These are phyloP conservation scores for Ceratobasidium sp. DNA, from an alignment of 1,284 basidiomycete species.

Conservation along the genomic window DNA sequence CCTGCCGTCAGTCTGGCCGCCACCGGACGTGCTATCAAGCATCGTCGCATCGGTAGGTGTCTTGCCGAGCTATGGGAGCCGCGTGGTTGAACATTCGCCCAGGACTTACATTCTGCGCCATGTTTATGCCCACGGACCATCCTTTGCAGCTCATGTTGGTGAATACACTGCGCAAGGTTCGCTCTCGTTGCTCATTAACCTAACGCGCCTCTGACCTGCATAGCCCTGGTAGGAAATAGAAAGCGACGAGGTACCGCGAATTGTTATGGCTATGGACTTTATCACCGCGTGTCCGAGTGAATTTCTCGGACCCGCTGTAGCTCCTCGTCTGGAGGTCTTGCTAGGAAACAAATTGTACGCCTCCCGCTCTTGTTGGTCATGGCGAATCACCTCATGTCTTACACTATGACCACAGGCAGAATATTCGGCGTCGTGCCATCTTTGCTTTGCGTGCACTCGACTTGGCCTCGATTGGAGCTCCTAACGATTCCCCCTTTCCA, in stretches of 20 bases:
- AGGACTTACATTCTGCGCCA: constrained; percentile 79
- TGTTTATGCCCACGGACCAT: constrained; percentile 69
- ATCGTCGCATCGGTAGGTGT: constrained; percentile 71
- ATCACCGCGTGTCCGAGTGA: constrained; percentile 65
- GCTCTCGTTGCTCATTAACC: not conserved
- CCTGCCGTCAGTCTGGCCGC: constrained; percentile 76
- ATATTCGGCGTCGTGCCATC: constrained; percentile 67
- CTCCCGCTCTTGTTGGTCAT: constrained; percentile 34
- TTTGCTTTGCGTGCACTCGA: constrained; percentile 66
- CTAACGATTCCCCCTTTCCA: constrained; percentile 56
- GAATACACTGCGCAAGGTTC: constrained; percentile 78
- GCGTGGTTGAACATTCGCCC: not conserved
- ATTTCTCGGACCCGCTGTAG: constrained; percentile 74
- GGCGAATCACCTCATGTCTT: not conserved
- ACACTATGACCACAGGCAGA: constrained; percentile 52
- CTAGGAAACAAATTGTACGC: constrained; percentile 74
- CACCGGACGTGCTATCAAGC: constrained; percentile 62
- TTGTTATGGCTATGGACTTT: constrained; percentile 74
- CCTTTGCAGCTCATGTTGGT: constrained; percentile 81
- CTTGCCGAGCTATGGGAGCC: too few species aligned
- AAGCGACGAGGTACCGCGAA: constrained; percentile 58
- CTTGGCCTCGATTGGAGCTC: constrained; percentile 56
- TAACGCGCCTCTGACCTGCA: constrained; percentile 30
- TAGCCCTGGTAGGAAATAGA: constrained; percentile 65
- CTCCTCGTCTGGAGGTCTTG: constrained; percentile 66